Evolutionary conservation across 352 stramenopile species (phyloP), one percentile per base, ranked within the genome.

Genomic region (Pythium plurisporium): DNA sequence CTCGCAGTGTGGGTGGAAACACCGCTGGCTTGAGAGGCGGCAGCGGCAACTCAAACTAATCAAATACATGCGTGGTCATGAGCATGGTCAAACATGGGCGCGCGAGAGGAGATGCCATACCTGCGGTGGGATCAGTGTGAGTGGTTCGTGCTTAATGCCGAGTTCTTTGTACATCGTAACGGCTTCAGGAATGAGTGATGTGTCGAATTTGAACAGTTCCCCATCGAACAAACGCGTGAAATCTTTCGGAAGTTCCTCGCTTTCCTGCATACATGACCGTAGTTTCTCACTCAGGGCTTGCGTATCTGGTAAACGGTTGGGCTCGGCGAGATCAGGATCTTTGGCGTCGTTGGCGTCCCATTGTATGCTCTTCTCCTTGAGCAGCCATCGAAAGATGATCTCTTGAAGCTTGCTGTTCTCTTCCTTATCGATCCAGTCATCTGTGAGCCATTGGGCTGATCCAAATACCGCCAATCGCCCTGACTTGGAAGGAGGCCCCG

Each of bases 391-490:
- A 46, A 98, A 91, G 31, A 99, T 59, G 42, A 98, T 82, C 44
- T 98, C 90, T 55, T 89, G 88, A 4, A 99, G 72, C 55, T 94
- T 93, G 6, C 56, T 62, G 70, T 99, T 99, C 51, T 97, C 87
- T 64, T 98, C 90, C 67, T 98, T 97, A 64, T 98, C 90, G 20
- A 98, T 70, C 88, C 89, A 99, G 36, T 97, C 86, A 62, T 98
- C 95, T 14, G 80, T 78, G 61, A 99, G 98, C 41, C 98, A 95
- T 27, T 98, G 90, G 0, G 85, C 73, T 17, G 88, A 97, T 19
- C 92, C 95, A 38, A 98, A 77, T 0, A 98, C 94, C 5, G 91
- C 69, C 4, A 98, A 45, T 1, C 91, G 74, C 0, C 84, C 84
- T 8, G 67, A 81, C 48, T 82, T 78, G 37, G 72, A 70, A 20